Conservation (phyloP, 257 asterid genomes). For the Scutellaria baicalensis region DNA sequence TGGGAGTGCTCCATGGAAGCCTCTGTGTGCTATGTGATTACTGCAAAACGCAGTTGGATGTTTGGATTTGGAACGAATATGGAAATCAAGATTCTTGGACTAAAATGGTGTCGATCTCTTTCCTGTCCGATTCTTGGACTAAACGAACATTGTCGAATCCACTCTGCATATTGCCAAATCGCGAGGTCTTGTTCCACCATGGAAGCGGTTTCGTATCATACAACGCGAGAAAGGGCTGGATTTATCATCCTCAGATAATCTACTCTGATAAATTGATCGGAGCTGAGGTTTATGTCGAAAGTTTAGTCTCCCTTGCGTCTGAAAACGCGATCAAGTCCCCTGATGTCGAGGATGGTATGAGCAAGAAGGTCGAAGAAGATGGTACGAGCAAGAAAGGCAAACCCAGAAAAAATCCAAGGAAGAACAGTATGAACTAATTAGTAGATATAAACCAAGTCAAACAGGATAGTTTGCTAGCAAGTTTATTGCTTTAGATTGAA, state of each 20-base stretch:
- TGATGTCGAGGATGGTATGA: not conserved
- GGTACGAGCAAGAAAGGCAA: not conserved
- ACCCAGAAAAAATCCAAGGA: too few relatives aligned
- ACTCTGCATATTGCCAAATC: slow-evolving; percentile 17
- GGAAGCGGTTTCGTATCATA: slow-evolving; percentile 9
- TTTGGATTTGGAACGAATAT: not conserved
- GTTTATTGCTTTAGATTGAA: too few relatives aligned
- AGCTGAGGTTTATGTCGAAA: not conserved
- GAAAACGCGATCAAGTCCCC: not conserved
- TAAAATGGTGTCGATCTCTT: slow-evolving; percentile 7
- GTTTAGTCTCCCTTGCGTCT: not conserved
- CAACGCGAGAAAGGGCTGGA: not conserved
- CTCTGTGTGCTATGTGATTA: not conserved
- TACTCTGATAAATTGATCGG: not conserved
- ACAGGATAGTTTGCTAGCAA: too few relatives aligned
- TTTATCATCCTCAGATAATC: not conserved
- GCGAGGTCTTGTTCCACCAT: slow-evolving; percentile 20
- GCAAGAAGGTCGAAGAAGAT: not conserved
- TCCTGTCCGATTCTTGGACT: not conserved
- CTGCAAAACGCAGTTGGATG: not conserved
- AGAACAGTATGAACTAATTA: too few relatives aligned
- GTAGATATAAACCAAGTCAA: too few relatives aligned
- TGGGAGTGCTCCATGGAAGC: not conserved
- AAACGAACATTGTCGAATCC: not conserved
- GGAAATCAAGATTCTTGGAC: not conserved